Percentiles rank a stretch among this genome's conserved stretches.
phyloP scores from a whole-genome alignment of 805 yeast genomes.

The Candida railenensis region DNA sequence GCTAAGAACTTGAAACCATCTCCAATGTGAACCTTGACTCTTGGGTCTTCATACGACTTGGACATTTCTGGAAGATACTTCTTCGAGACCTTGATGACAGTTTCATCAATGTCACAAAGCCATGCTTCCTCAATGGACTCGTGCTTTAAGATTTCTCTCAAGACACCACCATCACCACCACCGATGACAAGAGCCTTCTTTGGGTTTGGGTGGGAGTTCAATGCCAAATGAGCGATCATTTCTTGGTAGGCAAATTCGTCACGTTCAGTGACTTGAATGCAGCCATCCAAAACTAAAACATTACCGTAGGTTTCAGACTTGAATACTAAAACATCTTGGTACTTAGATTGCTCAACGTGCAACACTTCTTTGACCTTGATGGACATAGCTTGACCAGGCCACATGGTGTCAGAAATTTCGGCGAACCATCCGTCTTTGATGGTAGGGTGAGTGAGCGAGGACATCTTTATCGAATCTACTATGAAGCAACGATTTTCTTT shows the following conservation, averaged over 20 bases:
- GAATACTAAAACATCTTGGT: constrained; percentile 92
- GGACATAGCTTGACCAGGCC: constrained; percentile 99
- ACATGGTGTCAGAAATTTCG: constrained; percentile 91
- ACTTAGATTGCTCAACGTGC: constrained; percentile 81
- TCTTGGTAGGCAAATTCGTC: constrained; percentile 98
- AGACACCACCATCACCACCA: constrained; percentile 99
- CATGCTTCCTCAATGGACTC: constrained; percentile 81
- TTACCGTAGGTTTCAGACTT: constrained; percentile 93
- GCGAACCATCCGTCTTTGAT: constrained; percentile 93
- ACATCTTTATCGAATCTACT: no score
- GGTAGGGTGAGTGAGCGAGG: constrained; percentile 52
- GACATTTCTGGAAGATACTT: constrained; percentile 87
- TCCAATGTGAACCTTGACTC: constrained; percentile 86
- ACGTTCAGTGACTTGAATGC: constrained; percentile 94
- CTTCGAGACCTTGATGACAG: constrained; percentile 84
- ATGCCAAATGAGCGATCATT: constrained; percentile 93
- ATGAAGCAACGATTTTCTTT: no score
- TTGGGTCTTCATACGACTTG: constrained; percentile 79
- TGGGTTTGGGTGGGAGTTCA: constrained; percentile 93
- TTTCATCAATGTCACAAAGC: constrained; percentile 93
- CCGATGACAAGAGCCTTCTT: constrained; percentile 93
- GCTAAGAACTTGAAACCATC: constrained; percentile 97
- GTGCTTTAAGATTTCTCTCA: constrained; percentile 92
- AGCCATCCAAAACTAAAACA: constrained; percentile 91
- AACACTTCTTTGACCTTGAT: constrained; percentile 83